These are phyloP conservation scores for Fusarium dlaminii DNA, from an alignment of 2,329 filamentous ascomycete species.

Conservation along the genomic window DNA sequence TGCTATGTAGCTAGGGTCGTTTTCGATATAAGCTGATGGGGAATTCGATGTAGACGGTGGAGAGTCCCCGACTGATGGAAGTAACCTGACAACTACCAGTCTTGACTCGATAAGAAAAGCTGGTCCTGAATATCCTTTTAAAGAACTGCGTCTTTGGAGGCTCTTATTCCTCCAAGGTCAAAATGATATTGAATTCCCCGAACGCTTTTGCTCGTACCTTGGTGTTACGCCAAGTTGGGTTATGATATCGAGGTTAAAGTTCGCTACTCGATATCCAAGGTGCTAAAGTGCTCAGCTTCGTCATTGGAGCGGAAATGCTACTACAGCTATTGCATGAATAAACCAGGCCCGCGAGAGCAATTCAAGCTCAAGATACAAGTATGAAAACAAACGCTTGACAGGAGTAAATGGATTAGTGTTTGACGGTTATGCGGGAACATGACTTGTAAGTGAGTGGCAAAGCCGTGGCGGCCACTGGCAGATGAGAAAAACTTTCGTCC, in stretches of 20 bases:
- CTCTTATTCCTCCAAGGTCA: not conserved
- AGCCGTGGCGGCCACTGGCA: not conserved
- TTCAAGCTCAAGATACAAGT: not conserved
- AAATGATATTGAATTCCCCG: no score
- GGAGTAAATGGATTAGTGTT: not conserved
- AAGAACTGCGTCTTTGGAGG: not conserved
- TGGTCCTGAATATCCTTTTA: not conserved
- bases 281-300: no score
- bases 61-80: not conserved
- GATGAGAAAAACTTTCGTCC: not conserved
- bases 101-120: not conserved
- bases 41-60: not conserved
- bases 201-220: no score
- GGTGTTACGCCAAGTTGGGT: no score
- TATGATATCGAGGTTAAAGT: no score
- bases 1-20: not conserved
- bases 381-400: no score
- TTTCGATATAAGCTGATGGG: no score
- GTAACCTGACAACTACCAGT: rapidly evolving
- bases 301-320: not conserved
- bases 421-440: not conserved
- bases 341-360: not conserved
- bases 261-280: no score
- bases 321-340: not conserved
- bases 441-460: not conserved